phyloP scores from a whole-genome alignment of 169 alveolate species.

The Neospora caninum region DNA sequence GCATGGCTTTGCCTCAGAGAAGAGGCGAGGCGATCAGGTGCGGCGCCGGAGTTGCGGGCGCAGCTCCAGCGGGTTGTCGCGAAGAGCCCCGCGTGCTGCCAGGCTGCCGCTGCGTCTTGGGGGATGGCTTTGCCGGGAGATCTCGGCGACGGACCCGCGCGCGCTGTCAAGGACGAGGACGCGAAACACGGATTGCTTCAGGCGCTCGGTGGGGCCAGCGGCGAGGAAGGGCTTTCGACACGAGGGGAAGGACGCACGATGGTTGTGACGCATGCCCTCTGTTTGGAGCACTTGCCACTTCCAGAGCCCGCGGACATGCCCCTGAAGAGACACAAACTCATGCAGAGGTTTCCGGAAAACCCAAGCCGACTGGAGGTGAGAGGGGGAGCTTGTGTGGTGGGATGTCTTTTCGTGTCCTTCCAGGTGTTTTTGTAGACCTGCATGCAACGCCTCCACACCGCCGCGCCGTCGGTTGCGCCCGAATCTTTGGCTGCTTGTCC shows the following conservation, averaged over 20 bases:
- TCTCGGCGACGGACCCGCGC: background rate
- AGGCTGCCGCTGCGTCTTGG: background rate
- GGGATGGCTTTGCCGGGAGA: background rate
- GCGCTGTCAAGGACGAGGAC: background rate
- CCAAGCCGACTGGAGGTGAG: constrained; percentile 90
- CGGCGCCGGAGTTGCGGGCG: background rate
- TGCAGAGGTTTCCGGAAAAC: constrained; percentile 87
- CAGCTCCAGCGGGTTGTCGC: background rate
- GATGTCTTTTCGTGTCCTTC: background rate
- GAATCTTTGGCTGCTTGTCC: background rate
- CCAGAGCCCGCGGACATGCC: constrained; percentile 93
- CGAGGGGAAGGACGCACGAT: constrained; percentile 27
- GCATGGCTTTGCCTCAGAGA: background rate
- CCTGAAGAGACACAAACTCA: constrained; percentile 80
- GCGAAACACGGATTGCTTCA: background rate
- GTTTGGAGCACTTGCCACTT: constrained; percentile 86
- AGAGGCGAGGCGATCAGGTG: background rate
- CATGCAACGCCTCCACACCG: no score
- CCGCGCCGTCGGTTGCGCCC: no score
- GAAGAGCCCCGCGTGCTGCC: background rate
- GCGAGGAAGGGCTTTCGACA: background rate
- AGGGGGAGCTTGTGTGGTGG: background rate
- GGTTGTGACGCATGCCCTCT: constrained; percentile 64
- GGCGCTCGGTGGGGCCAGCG: background rate
- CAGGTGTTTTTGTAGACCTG: no score